phyloP scores from a whole-genome alignment of 2,329 filamentous ascomycete species.

The Ophiognomonia clavigignenti-juglandacearum region DNA sequence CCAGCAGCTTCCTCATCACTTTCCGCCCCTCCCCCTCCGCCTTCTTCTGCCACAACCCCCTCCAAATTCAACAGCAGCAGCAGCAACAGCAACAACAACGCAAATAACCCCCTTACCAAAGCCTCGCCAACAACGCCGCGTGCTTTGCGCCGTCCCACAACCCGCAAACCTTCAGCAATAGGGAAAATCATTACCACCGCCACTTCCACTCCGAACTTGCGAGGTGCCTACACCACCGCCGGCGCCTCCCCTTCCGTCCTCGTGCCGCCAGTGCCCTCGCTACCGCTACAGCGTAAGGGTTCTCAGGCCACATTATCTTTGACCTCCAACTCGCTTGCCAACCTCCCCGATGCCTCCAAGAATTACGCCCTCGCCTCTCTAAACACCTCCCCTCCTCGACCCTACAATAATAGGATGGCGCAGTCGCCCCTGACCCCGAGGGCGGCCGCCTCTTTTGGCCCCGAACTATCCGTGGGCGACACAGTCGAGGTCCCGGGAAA shows the following conservation, averaged over 20 bases:
- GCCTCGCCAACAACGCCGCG: slow-evolving; percentile 12
- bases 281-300: slow-evolving; percentile 62
- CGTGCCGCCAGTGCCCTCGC: slow-evolving; percentile 30
- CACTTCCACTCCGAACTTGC: slow-evolving; percentile 56
- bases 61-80: slow-evolving; percentile 30
- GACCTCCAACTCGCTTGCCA: slow-evolving; percentile 57
- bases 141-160: slow-evolving; percentile 18
- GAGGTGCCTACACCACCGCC: slow-evolving; percentile 34
- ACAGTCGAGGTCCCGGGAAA: slow-evolving; percentile 86
- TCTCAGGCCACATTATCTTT: slow-evolving; percentile 69
- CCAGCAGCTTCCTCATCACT: neutral
- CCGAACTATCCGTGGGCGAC: slow-evolving; percentile 69
- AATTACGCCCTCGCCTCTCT: slow-evolving; percentile 56
- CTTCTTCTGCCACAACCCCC: slow-evolving; percentile 22
- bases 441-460: slow-evolving; percentile 31
- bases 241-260: slow-evolving; percentile 10
- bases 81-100: slow-evolving; percentile 28
- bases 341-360: slow-evolving; percentile 62
- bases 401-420: slow-evolving; percentile 39
- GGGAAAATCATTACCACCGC: slow-evolving; percentile 44
- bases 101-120: slow-evolving; percentile 20
- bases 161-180: slow-evolving; percentile 34
- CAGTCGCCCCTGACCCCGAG: slow-evolving; percentile 51
- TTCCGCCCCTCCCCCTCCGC: neutral
- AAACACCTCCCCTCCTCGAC: slow-evolving; percentile 33